Conservation (phyloP, 768 basidiomycete species). For the Rhodosporidiobolus sp. region DNA sequence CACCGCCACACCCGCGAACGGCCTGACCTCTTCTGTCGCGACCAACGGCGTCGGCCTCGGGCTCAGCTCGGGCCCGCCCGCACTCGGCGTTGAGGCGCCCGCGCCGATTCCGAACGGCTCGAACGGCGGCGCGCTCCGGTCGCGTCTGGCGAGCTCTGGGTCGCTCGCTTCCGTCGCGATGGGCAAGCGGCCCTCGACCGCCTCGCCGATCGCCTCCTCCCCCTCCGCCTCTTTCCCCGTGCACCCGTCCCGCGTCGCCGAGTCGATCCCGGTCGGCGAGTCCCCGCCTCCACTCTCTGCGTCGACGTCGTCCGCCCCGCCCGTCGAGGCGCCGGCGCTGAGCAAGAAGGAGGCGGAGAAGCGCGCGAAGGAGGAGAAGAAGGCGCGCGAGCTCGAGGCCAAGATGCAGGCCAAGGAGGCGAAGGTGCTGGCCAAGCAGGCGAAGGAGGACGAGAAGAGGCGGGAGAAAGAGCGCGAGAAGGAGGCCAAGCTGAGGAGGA, state of each 20-base stretch:
- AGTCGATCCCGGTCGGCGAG: neutral
- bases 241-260: neutral
- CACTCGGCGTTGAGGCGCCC: neutral
- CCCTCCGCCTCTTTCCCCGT: conserved; percentile 4
- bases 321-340: conserved; percentile 1
- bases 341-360: conserved; percentile 35
- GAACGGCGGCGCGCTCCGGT: neutral
- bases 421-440: conserved; percentile 29
- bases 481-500: conserved; percentile 24
- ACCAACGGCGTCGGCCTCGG: conserved; percentile 17
- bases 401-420: conserved; percentile 27
- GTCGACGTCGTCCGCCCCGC: neutral
- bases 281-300: neutral
- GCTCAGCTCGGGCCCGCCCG: neutral
- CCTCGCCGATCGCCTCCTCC: conserved; percentile 2
- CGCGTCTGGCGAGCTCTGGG: neutral
- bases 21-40: too few relatives aligned
- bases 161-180: neutral
- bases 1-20: neutral
- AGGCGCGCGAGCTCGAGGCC: conserved; percentile 31
- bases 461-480: conserved; percentile 18
- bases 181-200: conserved; percentile 7
- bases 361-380: conserved; percentile 35
- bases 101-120: neutral
- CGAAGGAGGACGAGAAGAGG: conserved; percentile 30